A percentile compares a stretch with the other conserved stretches of the same genome.
Conservation (phyloP, 495 filamentous ascomycete species). For the Trichodelitschia bisporula region DNA sequence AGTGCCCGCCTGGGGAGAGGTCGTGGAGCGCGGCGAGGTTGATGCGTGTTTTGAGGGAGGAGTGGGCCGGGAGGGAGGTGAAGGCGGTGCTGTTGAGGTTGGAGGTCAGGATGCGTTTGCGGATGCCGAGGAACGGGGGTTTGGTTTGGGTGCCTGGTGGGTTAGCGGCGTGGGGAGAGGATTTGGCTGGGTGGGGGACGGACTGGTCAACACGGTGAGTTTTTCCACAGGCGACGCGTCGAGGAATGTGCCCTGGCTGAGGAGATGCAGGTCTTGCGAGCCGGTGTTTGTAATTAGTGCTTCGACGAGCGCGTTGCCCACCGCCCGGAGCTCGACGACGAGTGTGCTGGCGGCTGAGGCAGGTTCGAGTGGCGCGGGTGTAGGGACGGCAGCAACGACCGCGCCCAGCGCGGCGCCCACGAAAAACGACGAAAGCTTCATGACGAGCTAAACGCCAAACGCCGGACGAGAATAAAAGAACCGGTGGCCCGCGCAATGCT, state of each 20-base stretch:
- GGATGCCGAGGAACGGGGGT: constrained; percentile 32
- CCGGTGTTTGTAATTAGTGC: constrained; percentile 36
- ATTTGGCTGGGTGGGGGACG: constrained; percentile 18
- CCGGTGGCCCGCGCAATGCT: too few species aligned
- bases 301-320: constrained; percentile 30
- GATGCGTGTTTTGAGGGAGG: constrained; percentile 28
- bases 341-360: too few species aligned
- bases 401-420: too few species aligned
- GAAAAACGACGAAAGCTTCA: too few species aligned
- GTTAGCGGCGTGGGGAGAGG: not conserved
- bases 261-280: constrained; percentile 25
- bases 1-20: constrained; percentile 24
- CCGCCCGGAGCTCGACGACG: constrained; percentile 25
- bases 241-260: constrained; percentile 37
- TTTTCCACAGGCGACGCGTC: constrained; percentile 32
- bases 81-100: constrained; percentile 26
- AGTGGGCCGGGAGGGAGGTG: constrained; percentile 28
- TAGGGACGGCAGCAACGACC: too few species aligned
- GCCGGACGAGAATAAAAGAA: too few species aligned
- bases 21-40: constrained; percentile 32
- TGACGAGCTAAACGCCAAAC: too few species aligned
- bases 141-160: constrained; percentile 13
- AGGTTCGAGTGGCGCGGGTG: too few species aligned
- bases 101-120: constrained; percentile 20
- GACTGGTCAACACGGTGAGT: constrained; percentile 28